phyloP scores from a whole-genome alignment of 2,329 filamentous ascomycete species.

The Ophiostoma ips region DNA sequence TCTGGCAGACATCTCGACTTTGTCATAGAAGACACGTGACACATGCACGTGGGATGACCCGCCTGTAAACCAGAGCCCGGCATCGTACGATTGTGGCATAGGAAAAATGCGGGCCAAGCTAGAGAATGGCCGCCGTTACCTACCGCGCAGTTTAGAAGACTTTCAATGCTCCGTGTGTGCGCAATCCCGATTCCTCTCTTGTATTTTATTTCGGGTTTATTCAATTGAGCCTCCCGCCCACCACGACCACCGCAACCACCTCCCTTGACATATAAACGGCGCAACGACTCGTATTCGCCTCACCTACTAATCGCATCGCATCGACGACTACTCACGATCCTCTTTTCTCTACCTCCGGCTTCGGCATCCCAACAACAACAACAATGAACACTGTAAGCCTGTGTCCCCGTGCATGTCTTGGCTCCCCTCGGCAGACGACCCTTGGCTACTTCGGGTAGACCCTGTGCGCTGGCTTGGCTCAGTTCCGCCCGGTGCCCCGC shows the following conservation, averaged over 20 bases:
- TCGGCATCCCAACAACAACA: background rate
- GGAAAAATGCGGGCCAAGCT: constrained; percentile 1
- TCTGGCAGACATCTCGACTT: no score
- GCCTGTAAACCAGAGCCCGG: background rate
- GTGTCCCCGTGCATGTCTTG: background rate
- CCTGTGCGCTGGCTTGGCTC: no score
- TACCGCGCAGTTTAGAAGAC: no score
- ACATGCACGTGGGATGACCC: background rate
- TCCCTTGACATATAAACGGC: no score
- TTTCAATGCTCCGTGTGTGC: no score
- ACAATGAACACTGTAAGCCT: constrained; percentile 13
- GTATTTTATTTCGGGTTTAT: no score
- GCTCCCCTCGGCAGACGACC: no score
- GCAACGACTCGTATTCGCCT: background rate
- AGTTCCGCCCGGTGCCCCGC: no score
- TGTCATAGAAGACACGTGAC: background rate
- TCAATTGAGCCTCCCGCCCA: no score
- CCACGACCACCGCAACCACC: no score
- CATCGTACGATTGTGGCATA: constrained; percentile 4
- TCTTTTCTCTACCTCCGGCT: background rate
- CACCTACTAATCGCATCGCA: background rate
- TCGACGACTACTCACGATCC: background rate
- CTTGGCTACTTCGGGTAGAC: no score
- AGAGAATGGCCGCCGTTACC: background rate
- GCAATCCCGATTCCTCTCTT: no score